Evolutionary conservation across 306 rosid genomes (phyloP).

Genomic region (Fragaria nilgerrensis): DNA sequence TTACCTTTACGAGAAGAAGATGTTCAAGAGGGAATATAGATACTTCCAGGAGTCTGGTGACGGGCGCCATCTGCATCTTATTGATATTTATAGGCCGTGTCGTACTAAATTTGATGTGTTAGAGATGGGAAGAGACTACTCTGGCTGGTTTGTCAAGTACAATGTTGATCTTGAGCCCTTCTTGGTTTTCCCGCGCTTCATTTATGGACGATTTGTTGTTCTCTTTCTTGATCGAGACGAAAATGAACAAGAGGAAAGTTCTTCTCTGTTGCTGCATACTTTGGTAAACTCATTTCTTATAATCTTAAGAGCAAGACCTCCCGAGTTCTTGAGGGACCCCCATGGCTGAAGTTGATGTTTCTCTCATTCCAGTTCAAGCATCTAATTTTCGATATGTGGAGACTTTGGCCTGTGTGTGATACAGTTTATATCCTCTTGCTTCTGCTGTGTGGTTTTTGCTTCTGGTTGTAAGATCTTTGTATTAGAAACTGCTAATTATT

Average conservation of each 20-base stretch:
- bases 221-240: neutral
- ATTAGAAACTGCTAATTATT: neutral
- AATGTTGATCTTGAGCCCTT: too few species aligned
- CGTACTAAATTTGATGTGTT: too few species aligned
- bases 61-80: neutral
- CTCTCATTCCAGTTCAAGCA: neutral
- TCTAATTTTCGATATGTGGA: neutral
- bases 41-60: neutral
- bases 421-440: neutral
- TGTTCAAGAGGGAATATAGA: neutral
- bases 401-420: constrained; percentile 4
- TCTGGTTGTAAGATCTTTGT: neutral
- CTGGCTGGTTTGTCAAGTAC: too few species aligned
- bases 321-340: neutral
- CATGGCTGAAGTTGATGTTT: neutral
- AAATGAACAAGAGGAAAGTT: neutral
- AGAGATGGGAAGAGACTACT: too few species aligned
- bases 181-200: too few species aligned
- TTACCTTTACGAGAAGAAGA: neutral
- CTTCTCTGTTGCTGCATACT: neutral
- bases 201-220: neutral
- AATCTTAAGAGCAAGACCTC: neutral
- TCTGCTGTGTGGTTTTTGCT: neutral
- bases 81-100: neutral
- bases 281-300: neutral